Evolutionary conservation across 768 basidiomycete species (phyloP).

Genomic region (Suillus subluteus): DNA sequence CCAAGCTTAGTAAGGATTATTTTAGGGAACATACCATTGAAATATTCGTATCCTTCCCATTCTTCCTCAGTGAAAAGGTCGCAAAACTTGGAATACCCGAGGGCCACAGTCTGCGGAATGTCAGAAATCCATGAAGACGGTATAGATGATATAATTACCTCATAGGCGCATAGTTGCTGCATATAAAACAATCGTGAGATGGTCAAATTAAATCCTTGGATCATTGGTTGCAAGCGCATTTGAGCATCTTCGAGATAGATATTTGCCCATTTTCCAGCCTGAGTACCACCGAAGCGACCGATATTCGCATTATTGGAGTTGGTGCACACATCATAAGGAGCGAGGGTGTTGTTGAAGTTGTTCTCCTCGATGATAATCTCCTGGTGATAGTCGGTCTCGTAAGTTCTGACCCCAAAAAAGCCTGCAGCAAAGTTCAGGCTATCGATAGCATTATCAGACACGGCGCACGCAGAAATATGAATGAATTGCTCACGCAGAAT

Average conservation of each 20-base stretch:
- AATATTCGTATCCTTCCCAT: constrained; percentile 54
- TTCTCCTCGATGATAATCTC: constrained; percentile 48
- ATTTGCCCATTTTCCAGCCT: constrained; percentile 38
- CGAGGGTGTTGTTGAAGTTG: constrained; percentile 51
- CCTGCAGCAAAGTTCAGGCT: constrained; percentile 54
- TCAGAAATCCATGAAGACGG: neutral
- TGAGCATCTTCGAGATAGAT: constrained; percentile 43
- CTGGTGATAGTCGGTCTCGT: constrained; percentile 46
- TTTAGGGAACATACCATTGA: constrained; percentile 27
- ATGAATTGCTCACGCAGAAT: constrained; percentile 31
- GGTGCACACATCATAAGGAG: constrained; percentile 40
- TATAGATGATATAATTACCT: constrained; percentile 24
- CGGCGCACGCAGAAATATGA: constrained; percentile 19
- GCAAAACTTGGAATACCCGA: constrained; percentile 55
- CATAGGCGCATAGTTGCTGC: constrained; percentile 45
- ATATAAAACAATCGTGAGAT: constrained; percentile 35
- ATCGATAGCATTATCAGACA: constrained; percentile 12
- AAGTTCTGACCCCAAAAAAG: constrained; percentile 50
- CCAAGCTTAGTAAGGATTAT: neutral
- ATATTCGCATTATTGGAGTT: constrained; percentile 32
- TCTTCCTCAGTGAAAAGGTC: constrained; percentile 54
- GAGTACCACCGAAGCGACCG: constrained; percentile 26
- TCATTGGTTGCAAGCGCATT: constrained; percentile 35
- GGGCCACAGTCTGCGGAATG: constrained; percentile 44
- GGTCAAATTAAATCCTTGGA: constrained; percentile 38